Base-by-base conservation (phyloP, 2,329 filamentous ascomycete species). In the Ophiostoma piceae region DNA sequence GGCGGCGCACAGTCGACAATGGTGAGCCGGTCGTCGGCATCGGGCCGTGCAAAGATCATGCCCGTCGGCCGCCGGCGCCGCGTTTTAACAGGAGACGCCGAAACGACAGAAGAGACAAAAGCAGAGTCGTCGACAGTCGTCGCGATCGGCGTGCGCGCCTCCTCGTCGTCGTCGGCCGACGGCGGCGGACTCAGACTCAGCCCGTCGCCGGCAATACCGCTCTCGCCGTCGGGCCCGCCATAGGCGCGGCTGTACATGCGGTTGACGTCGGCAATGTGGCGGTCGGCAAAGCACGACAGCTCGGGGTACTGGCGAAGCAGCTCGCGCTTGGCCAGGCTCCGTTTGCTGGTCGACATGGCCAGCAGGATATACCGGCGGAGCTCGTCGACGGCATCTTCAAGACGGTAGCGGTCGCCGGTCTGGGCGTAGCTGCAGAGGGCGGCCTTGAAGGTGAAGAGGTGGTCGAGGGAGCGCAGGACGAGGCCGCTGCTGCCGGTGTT, bases 371-470 rank as follows among this genome's bases (percentile, higher is more conserved):
- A 82, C 4, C 87, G 82, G 2, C 87, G 83, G 51, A 90, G 80
- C 75, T 88, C 87, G 76, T 89, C 86, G 66, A 90, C 85, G 37
- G 87, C 86, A 66, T 87, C 83, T 73, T 88, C 85, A 9, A 89
- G 81, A 12, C 83, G 80, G 41, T 79, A 75, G 12, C 78, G 78
- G 47, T 79, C 79, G 22, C 76, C 77, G 1, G 81, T 82, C 70
- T 80, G 81, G 4, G 84, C 82, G 76, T 89, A 89, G 73, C 82
- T 82, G 22, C 84, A 82, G 12, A 90, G 80, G 0, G 86, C 85
- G 66, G 82, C 81, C 76, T 89, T 89, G 79, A 90, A 86, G 60
- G 85, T 87, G 78, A 89, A 90, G 65, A 89, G 77, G 67, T 86
- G 82, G 76, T 90, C 88, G 12, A 89, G 81, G 0, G 86, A 82